Conservation (phyloP, 23 red algal genomes). For the Gracilaria gracilis region DNA sequence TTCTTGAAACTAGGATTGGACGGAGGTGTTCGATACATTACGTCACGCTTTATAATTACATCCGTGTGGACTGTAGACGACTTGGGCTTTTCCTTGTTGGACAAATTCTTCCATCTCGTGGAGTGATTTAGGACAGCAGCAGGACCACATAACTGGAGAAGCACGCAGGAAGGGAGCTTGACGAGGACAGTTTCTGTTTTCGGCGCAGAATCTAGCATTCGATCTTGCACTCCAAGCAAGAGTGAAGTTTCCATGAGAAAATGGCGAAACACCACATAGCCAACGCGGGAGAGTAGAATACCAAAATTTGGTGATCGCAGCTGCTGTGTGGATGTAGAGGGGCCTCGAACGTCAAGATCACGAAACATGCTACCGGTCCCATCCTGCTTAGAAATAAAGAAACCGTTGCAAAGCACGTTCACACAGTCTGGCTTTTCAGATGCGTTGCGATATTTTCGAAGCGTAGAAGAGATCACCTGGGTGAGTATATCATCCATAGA, state of each 20-base stretch:
- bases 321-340: constrained; percentile 37
- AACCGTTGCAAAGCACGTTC: constrained; percentile 63
- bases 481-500: constrained; percentile 56
- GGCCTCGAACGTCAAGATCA: constrained; percentile 50
- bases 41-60: constrained; percentile 41
- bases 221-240: constrained; percentile 25
- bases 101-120: not conserved
- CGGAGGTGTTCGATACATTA: constrained; percentile 33
- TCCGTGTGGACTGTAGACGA: not conserved
- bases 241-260: constrained; percentile 29
- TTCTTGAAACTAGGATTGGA: not conserved
- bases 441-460: constrained; percentile 18
- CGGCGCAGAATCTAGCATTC: not conserved
- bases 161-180: constrained; percentile 14
- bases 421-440: not conserved
- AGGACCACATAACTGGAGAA: constrained; percentile 63
- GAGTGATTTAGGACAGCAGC: not conserved
- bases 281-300: constrained; percentile 37
- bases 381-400: constrained; percentile 40
- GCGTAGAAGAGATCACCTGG: constrained; percentile 39
- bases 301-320: constrained; percentile 25
- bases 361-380: constrained; percentile 60
- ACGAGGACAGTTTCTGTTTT: not conserved
- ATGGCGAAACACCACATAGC: constrained; percentile 43
- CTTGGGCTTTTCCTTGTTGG: not conserved